Conservation (phyloP, 179 eudicot species). For the Beta macrorhiza region DNA sequence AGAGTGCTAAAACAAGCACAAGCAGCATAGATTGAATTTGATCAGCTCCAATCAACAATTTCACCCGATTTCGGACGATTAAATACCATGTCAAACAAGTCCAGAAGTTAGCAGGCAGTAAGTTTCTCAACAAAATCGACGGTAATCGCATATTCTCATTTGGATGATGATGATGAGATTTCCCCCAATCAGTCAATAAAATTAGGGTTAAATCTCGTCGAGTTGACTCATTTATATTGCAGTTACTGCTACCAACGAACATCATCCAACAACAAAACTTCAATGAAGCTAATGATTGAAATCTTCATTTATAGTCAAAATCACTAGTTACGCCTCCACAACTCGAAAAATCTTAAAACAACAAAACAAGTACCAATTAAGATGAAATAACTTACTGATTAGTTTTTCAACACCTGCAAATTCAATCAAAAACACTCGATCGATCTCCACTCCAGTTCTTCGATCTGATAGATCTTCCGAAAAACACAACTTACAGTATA, state of each 20-base stretch:
- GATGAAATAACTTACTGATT: background rate
- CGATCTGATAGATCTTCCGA: conserved; percentile 17
- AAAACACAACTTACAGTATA: background rate
- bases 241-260: background rate
- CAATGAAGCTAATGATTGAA: background rate
- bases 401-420: conserved; percentile 12
- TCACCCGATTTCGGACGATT: background rate
- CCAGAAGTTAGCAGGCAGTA: background rate
- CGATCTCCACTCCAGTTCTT: conserved; percentile 9
- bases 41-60: background rate
- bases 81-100: background rate
- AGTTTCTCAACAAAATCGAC: background rate
- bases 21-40: background rate
- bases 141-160: background rate
- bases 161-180: background rate
- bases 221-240: background rate
- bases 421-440: background rate
- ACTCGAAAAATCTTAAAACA: background rate
- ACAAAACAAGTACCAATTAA: background rate
- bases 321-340: no score
- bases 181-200: background rate
- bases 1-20: background rate
- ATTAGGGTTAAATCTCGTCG: background rate
- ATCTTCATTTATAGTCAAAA: background rate
- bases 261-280: conserved; percentile 4